Evolutionary conservation across 176 grass and related monocot genomes (phyloP).

Genomic region (Lolium perenne): DNA sequence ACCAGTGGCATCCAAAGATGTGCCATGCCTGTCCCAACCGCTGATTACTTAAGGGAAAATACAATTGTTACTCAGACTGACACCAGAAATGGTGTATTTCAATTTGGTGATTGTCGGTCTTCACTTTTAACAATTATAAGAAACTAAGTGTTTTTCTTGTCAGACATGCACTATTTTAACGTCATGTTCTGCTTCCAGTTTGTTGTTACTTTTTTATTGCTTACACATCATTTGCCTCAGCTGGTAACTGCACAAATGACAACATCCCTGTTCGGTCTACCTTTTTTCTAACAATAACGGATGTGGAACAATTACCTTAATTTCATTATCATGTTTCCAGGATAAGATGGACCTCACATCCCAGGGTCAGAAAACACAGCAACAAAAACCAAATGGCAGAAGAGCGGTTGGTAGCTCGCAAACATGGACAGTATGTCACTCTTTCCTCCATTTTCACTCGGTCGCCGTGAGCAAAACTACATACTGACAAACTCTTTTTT

Average conservation of each 20-base stretch:
- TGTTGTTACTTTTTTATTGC: conserved; percentile 12
- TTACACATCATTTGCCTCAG: conserved; percentile 26
- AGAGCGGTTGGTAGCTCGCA: conserved; percentile 59
- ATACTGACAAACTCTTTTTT: conserved; percentile 29
- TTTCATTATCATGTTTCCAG: conserved; percentile 42
- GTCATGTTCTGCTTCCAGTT: conserved; percentile 10
- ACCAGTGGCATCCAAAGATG: not conserved
- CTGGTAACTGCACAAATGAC: conserved; percentile 4
- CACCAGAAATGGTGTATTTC: not conserved
- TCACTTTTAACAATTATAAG: not conserved
- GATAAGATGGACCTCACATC: conserved; percentile 47
- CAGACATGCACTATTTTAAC: not conserved
- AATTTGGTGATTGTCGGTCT: not conserved
- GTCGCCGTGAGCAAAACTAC: conserved; percentile 17
- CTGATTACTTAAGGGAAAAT: not conserved
- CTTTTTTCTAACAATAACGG: not conserved
- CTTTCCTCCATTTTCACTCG: conserved; percentile 25
- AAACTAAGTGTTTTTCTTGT: not conserved
- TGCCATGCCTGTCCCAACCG: not conserved
- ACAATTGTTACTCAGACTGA: conserved; percentile 9
- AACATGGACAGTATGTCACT: conserved; percentile 55
- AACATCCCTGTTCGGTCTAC: not conserved
- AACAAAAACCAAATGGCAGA: conserved; percentile 53
- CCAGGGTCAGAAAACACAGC: conserved; percentile 38
- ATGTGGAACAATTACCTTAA: not conserved